Percentiles rank a stretch among this genome's conserved stretches.
Conservation (phyloP, 345 rosid species). For the Eucalyptus grandis region DNA sequence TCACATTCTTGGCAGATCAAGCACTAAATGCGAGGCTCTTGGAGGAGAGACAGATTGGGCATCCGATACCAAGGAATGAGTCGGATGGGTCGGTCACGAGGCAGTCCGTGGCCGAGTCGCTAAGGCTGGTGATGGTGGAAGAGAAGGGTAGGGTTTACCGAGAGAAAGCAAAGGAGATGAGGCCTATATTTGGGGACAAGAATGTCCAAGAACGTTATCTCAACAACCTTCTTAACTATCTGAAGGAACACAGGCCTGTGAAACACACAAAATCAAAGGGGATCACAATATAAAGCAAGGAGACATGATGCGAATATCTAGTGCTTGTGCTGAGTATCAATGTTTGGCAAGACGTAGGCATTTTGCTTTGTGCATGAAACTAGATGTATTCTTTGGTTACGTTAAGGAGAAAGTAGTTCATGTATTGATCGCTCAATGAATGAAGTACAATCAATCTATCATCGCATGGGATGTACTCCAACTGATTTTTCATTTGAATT, state of each 20-base stretch:
- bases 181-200: not conserved
- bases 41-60: constrained; percentile 5
- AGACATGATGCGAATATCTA: not conserved
- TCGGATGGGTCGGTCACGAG: too few relatives aligned
- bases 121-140: too few relatives aligned
- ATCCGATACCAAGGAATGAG: not conserved
- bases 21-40: constrained; percentile 11
- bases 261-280: not conserved
- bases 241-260: not conserved
- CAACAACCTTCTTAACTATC: not conserved
- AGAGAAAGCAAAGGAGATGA: constrained; percentile 12
- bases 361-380: too few relatives aligned
- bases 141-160: not conserved
- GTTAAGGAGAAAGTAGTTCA: too few relatives aligned
- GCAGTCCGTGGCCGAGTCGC: too few relatives aligned
- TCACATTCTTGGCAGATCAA: constrained; percentile 7
- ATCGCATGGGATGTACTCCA: too few relatives aligned
- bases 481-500: too few relatives aligned
- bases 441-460: too few relatives aligned
- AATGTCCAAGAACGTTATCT: not conserved
- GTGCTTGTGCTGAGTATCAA: not conserved
- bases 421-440: too few relatives aligned
- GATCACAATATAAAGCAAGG: not conserved
- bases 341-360: too few relatives aligned
- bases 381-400: too few relatives aligned